Base-by-base conservation (phyloP, 202 grass and related monocot genomes). In the Musa balbisiana region DNA sequence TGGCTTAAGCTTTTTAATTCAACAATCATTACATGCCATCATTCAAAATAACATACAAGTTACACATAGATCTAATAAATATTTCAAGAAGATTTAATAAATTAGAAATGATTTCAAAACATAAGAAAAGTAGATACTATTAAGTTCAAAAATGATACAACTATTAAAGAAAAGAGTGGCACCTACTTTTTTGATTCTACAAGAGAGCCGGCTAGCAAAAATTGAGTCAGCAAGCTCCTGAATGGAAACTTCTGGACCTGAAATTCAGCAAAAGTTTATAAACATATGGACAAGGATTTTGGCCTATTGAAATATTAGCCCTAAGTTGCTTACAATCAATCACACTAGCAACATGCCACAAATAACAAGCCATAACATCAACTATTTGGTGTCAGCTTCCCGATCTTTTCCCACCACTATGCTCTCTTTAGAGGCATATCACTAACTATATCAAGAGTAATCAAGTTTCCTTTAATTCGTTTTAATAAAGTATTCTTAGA, bases 181-280 rank as follows among this genome's bases (percentile, higher is more conserved):
- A 22, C 25, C 66, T 49, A 72, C 68, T 69, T 77, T 55, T 67
- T 67, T 70, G 78, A 82, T 78, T 78, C 81, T 82, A 80, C 5
- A 74, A 23, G 78, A 81, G 62, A 90, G 53, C 71, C 88, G 84
- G 26, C 84, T 89, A 76, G 86, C 86, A 77, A 97, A 80, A 81
- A 97, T 97, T 53, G 83, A 84, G 63, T 97, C 82, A 69, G 86
- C 80, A 74, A 97, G 62, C 53, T 87, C 86, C 23, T 65, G 22
- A 27, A 97, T 59, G 63, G 86, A 75, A 77, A 64, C 25, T 84
- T 87, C 79, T 55, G 76, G 72, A 75, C 91, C 94, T 98, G 83
- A 81, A 89, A 86, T 21, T 70, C 17, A 79, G 29, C 55, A 59
- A 15, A 78, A n/a, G 20, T 26, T 15, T 24, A 73, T 49, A 22